These are phyloP conservation scores for Pittosporum tobira DNA, from an alignment of 129 eudicot species.

Conservation along the genomic window DNA sequence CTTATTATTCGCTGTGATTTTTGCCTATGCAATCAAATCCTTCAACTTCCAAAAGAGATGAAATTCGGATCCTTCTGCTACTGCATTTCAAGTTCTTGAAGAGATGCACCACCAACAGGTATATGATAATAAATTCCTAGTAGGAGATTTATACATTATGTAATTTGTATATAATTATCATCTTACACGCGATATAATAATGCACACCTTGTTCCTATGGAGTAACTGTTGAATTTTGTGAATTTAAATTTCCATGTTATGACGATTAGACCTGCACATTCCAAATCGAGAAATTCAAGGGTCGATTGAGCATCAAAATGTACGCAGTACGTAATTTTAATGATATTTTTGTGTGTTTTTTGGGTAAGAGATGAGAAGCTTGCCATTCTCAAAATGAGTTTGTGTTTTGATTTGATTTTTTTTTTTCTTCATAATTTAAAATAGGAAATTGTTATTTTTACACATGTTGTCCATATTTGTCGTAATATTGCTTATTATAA, in stretches of 20 bases:
- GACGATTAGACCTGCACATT: background rate
- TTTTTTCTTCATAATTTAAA: too few relatives aligned
- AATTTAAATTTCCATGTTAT: background rate
- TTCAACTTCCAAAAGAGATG: slow-evolving; percentile 89
- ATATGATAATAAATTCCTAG: background rate
- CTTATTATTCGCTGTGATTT: slow-evolving; percentile 61
- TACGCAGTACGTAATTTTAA: background rate
- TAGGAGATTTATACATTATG: background rate
- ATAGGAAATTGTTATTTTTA: too few relatives aligned
- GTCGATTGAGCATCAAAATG: too few relatives aligned
- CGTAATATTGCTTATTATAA: too few relatives aligned
- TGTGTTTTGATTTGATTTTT: too few relatives aligned
- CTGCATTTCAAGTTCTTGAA: background rate
- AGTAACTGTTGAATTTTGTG: slow-evolving; percentile 3
- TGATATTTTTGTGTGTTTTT: background rate
- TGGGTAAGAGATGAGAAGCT: too few relatives aligned
- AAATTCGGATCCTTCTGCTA: background rate
- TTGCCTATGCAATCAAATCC: slow-evolving; percentile 83
- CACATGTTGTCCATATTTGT: too few relatives aligned
- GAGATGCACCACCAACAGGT: background rate
- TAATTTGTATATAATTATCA: slow-evolving; percentile 20
- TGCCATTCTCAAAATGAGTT: too few relatives aligned
- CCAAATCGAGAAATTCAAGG: background rate
- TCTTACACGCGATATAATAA: slow-evolving; percentile 3
- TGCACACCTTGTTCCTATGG: background rate